A percentile compares a stretch with the other conserved stretches of the same genome.
Evolutionary conservation across 768 basidiomycete genomes (phyloP).

Genomic region (Kwoniella botswanensis): DNA sequence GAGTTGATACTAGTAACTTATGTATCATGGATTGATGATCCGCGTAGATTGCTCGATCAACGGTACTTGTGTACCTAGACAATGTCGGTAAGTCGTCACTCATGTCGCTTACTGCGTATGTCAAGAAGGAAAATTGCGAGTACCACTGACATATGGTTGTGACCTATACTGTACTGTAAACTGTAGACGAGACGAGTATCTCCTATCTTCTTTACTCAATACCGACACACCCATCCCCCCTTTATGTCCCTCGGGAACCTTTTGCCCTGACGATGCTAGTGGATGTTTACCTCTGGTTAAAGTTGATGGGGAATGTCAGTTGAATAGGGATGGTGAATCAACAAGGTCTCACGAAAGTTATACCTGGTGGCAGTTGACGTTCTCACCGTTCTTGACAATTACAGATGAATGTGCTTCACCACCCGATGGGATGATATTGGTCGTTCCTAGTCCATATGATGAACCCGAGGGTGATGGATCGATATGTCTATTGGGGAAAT

Average conservation of each 20-base stretch:
- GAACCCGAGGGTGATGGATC: constrained; percentile 18
- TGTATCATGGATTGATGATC: not conserved
- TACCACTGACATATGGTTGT: too few species aligned
- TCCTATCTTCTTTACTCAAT: constrained; percentile 31
- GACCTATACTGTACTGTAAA: not conserved
- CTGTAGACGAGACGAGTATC: constrained; percentile 34
- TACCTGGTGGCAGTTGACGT: not conserved
- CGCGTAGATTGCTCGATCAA: constrained; percentile 35
- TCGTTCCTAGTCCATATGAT: constrained; percentile 23
- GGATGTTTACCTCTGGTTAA: constrained; percentile 31
- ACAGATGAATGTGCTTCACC: constrained; percentile 40
- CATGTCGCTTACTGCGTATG: not conserved
- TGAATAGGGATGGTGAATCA: constrained; percentile 43
- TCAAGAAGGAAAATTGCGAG: not conserved
- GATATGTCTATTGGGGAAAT: constrained; percentile 36
- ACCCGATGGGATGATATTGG: not conserved
- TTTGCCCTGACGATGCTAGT: constrained; percentile 42
- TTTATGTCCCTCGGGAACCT: constrained; percentile 28
- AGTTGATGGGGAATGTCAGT: constrained; percentile 34
- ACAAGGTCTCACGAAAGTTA: not conserved
- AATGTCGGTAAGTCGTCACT: constrained; percentile 34
- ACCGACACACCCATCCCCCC: constrained; percentile 23
- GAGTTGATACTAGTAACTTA: too few species aligned
- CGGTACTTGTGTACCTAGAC: constrained; percentile 39
- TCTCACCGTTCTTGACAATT: not conserved